Evolutionary conservation across 2,329 filamentous ascomycete species (phyloP).

Genomic region (Ustulina deusta): DNA sequence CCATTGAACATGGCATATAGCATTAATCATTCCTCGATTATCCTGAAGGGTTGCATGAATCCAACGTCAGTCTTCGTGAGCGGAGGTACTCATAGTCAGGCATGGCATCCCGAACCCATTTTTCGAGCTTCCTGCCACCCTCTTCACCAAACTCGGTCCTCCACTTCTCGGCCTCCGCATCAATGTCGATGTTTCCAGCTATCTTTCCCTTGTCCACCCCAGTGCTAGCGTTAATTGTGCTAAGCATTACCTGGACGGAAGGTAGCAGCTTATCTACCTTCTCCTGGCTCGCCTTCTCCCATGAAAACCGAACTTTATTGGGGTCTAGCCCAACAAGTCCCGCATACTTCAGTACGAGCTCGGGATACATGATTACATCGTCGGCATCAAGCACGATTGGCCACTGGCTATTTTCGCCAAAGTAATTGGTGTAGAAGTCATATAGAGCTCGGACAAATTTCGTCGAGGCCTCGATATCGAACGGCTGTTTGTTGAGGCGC

Average conservation of each 20-base stretch:
- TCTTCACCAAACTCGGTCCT: constrained; percentile 39
- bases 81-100: constrained; percentile 39
- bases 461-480: constrained; percentile 30
- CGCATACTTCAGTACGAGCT: constrained; percentile 38
- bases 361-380: constrained; percentile 35
- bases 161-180: constrained; percentile 37
- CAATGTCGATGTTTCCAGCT: constrained; percentile 36
- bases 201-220: constrained; percentile 34
- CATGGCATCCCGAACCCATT: constrained; percentile 39
- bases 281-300: constrained; percentile 35
- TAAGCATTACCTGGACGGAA: constrained; percentile 26
- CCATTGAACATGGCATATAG: not conserved
- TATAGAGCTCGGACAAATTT: constrained; percentile 30
- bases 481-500: constrained; percentile 27
- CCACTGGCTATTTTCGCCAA: constrained; percentile 33
- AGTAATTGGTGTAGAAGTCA: constrained; percentile 33
- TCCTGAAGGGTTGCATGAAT: not conserved
- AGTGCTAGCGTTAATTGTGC: constrained; percentile 33
- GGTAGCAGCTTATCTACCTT: constrained; percentile 10
- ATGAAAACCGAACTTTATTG: constrained; percentile 32
- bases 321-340: constrained; percentile 33
- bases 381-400: constrained; percentile 40
- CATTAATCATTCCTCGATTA: too few species aligned
- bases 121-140: constrained; percentile 35
- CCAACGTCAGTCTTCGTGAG: constrained; percentile 18